Base-by-base conservation (phyloP, 805 yeast species). In the Pichia paraexigua region DNA sequence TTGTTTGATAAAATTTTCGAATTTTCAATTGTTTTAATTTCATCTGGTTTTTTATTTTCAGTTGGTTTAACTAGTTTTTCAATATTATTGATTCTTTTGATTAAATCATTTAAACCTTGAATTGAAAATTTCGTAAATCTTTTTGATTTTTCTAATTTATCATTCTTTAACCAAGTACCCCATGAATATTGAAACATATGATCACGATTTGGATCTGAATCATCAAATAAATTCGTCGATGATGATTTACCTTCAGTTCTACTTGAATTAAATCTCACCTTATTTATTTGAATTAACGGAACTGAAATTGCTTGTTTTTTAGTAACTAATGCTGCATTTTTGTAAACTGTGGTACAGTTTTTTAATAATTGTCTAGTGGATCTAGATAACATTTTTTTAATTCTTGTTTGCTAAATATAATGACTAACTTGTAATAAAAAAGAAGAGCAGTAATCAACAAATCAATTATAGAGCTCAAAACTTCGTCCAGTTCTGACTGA, bases 161-260 rank as follows among this genome's bases (percentile, higher is more conserved):
- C 96, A 63, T 92, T 80, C 56, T 76, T 79, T 60, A 91, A 71
- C 98, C 98, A 92, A 8, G 96, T 78, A 46, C 99, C 99, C 95
- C 98, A 92, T 3, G 94, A 75, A 65, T 90, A 92, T 60, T 85
- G 80, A 73, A 88, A 92, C 62, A 94, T 56, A n/a, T 56, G 58
- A n/a, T 51, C 48, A 39, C 58, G 50, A 40, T 42, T 35, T 43
- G 58, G 56, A 46, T 56, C 58, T 2, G 53, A 18, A 17, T 54
- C 53, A 46, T 51, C 47, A 30, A 47, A 53, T 18, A 56, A 43
- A 39, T 50, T 49, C 8, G 58, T 56, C 5, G 53, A 40, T 12
- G 58, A 49, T 8, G 39, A 7, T 30, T 45, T 48, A 25, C 50
- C 53, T 13, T 13, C 43, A 5, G 21, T 2, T 17, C 7, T 22